Conservation (phyloP, 768 basidiomycete genomes). For the Lactarius deliciosus region DNA sequence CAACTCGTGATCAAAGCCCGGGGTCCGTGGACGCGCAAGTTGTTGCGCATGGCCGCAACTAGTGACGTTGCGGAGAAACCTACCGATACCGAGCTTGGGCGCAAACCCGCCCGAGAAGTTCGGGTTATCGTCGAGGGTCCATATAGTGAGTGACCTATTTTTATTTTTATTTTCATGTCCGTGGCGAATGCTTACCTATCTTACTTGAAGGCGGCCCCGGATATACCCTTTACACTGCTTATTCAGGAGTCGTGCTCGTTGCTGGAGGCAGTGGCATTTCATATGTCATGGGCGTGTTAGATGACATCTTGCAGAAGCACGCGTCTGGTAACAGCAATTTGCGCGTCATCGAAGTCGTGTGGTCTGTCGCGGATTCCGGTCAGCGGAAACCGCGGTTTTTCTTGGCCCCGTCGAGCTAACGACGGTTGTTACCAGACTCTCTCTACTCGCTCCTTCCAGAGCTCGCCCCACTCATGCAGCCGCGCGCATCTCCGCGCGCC, state of each 20-base stretch:
- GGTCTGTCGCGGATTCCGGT: conserved; percentile 50
- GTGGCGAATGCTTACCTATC: conserved; percentile 21
- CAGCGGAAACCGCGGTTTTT: conserved; percentile 18
- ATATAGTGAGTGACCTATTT: conserved; percentile 39
- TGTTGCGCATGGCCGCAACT: conserved; percentile 41
- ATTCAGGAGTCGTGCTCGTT: conserved; percentile 53
- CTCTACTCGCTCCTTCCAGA: conserved; percentile 42
- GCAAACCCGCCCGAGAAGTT: conserved; percentile 30
- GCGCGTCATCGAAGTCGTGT: conserved; percentile 53
- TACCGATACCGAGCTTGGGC: conserved; percentile 15
- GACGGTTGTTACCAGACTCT: conserved; percentile 31
- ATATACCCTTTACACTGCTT: conserved; percentile 48
- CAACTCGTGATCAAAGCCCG: conserved; percentile 50
- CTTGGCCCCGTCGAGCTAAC: conserved; percentile 20
- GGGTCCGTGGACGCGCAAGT: conserved; percentile 50
- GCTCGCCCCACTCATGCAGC: conserved; percentile 40
- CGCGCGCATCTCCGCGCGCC: conserved; percentile 32
- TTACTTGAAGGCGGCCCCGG: conserved; percentile 41
- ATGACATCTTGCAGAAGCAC: conserved; percentile 50
- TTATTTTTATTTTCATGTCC: neutral
- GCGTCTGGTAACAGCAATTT: conserved; percentile 39
- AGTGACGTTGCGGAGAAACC: conserved; percentile 34
- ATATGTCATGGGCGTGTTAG: conserved; percentile 48
- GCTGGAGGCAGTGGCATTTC: conserved; percentile 65
- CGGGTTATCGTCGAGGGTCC: conserved; percentile 54